These are phyloP conservation scores for Actinomucor elegans DNA, from an alignment of 371 early-diverging fungal species.

Conservation along the genomic window DNA sequence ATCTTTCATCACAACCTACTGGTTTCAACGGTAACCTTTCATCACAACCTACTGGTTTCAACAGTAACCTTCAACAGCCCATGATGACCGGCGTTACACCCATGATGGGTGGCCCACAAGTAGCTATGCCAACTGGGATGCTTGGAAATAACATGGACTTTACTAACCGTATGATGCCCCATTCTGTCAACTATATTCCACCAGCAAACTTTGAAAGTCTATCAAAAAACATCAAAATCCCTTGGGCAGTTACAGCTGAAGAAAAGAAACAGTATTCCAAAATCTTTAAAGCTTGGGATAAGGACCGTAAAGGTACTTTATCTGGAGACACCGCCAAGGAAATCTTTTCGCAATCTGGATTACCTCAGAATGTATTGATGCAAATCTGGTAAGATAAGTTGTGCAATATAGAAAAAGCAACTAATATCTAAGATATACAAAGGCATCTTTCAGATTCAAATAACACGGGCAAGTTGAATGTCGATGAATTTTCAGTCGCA, in stretches of 20 bases:
- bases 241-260: conserved; percentile 79
- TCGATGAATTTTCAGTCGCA: conserved; percentile 92
- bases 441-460: conserved; percentile 85
- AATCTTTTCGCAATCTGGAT: conserved; percentile 85
- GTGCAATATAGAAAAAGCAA: too few species aligned
- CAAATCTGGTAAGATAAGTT: conserved; percentile 73
- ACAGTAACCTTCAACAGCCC: conserved; percentile 28
- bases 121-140: conserved; percentile 48
- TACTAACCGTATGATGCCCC: conserved; percentile 52
- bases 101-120: conserved; percentile 11
- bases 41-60: conserved; percentile 20
- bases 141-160: conserved; percentile 39
- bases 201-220: conserved; percentile 31
- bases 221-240: conserved; percentile 40
- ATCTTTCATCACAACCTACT: conserved; percentile 16
- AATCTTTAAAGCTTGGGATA: conserved; percentile 90
- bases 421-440: too few species aligned
- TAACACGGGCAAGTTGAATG: conserved; percentile 83
- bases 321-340: conserved; percentile 81
- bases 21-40: conserved; percentile 7
- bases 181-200: conserved; percentile 13
- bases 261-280: conserved; percentile 82
- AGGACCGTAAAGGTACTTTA: conserved; percentile 70
- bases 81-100: conserved; percentile 36
- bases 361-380: conserved; percentile 74